Evolutionary conservation across 2,329 filamentous ascomycete species (phyloP).

Genomic region (Pestalotiopsis sp.): DNA sequence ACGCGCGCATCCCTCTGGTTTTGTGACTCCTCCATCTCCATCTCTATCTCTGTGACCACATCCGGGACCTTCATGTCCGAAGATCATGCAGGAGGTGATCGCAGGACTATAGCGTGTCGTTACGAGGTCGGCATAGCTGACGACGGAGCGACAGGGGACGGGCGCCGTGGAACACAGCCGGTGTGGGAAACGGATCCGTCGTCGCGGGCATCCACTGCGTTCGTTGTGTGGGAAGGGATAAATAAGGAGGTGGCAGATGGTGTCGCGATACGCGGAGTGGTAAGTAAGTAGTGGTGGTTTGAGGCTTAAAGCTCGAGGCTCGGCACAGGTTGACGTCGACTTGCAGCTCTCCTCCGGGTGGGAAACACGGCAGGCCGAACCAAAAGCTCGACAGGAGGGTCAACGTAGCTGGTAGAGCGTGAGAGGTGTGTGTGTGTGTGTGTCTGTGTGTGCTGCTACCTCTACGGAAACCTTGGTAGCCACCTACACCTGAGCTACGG

Average conservation of each 20-base stretch:
- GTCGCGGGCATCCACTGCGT: constrained; percentile 3
- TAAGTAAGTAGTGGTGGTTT: neutral
- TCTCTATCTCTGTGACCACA: constrained; percentile 54
- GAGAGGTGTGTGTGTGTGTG: neutral
- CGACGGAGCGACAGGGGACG: neutral
- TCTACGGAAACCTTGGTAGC: neutral
- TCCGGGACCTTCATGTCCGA: constrained; percentile 49
- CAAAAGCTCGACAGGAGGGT: neutral
- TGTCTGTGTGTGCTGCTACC: neutral
- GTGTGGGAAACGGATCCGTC: neutral
- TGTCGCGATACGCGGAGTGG: neutral
- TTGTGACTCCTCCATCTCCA: constrained; percentile 75
- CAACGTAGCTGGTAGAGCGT: neutral
- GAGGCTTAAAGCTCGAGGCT: neutral
- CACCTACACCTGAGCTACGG: too few relatives aligned
- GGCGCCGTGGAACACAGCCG: neutral
- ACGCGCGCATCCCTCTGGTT: constrained; percentile 81
- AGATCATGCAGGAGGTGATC: constrained; percentile 39
- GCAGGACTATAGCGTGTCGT: constrained; percentile 23
- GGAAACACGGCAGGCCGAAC: neutral
- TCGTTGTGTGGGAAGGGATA: neutral
- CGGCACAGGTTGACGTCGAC: constrained; percentile 7
- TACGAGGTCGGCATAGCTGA: constrained; percentile 29
- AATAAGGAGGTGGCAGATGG: neutral
- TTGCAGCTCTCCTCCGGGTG: constrained; percentile 11